Conservation (phyloP, 306 rosid species). For the Abrus precatorius region DNA sequence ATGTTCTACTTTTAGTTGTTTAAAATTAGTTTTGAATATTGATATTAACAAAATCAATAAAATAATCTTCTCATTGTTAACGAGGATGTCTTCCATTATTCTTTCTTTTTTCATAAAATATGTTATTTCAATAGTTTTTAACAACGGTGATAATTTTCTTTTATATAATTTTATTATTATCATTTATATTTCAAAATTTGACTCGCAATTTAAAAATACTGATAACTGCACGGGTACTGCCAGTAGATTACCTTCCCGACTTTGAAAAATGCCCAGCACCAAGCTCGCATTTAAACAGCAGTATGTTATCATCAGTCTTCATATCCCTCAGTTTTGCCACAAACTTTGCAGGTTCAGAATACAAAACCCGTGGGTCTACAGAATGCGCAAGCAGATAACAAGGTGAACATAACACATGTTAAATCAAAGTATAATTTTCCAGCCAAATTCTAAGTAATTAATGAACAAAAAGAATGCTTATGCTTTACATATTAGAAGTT, state of each 20-base stretch:
- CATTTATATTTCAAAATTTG: neutral
- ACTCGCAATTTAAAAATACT: neutral
- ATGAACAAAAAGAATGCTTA: conserved; percentile 26
- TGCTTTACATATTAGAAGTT: conserved; percentile 17
- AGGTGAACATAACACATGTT: conserved; percentile 3
- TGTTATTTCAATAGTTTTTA: neutral
- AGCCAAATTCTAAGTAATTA: conserved; percentile 43
- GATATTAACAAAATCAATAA: neutral
- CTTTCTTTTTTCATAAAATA: neutral
- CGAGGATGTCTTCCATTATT: neutral
- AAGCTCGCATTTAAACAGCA: conserved; percentile 89
- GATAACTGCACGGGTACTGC: neutral
- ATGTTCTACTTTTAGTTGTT: too few relatives aligned
- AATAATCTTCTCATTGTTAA: neutral
- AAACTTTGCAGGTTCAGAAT: conserved; percentile 92
- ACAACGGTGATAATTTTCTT: neutral
- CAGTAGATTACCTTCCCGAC: conserved; percentile 81
- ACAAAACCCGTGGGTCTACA: conserved; percentile 91
- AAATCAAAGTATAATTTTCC: conserved; percentile 30
- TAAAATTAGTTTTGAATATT: too few relatives aligned
- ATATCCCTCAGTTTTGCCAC: conserved; percentile 88
- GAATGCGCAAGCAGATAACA: conserved; percentile 43
- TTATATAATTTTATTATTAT: neutral
- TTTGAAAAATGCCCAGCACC: conserved; percentile 95
- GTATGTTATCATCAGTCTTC: conserved; percentile 78